A percentile compares a stretch with the other conserved stretches of the same genome.
Conservation (phyloP, 2,329 filamentous ascomycete genomes). For the Pyrenophora seminiperda region DNA sequence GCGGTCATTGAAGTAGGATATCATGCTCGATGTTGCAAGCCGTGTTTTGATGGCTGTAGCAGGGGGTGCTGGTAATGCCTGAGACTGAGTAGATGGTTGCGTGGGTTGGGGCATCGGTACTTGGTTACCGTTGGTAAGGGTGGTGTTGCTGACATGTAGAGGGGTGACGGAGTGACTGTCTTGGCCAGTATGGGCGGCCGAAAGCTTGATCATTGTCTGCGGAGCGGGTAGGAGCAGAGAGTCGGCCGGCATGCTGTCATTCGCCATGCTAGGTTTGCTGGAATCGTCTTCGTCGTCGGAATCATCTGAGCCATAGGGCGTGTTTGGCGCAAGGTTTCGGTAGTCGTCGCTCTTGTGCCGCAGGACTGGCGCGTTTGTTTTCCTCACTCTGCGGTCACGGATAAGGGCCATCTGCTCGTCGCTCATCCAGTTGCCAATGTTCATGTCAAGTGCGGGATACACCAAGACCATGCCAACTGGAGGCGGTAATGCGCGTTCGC, state of each 20-base stretch:
- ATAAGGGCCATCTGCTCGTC: conserved; percentile 97
- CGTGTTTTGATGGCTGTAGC: conserved; percentile 71
- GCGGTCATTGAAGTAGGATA: conserved; percentile 96
- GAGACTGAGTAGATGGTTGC: conserved; percentile 28
- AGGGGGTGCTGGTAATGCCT: conserved; percentile 40
- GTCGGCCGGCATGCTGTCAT: conserved; percentile 24
- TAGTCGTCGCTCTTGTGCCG: conserved; percentile 89
- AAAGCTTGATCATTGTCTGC: conserved; percentile 46
- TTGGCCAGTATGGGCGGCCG: conserved; percentile 46
- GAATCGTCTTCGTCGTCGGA: conserved; percentile 59
- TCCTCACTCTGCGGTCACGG: conserved; percentile 76
- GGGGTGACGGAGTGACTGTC: conserved; percentile 30
- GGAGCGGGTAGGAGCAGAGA: conserved; percentile 33
- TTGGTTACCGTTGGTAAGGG: conserved; percentile 16
- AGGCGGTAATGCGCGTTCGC: conserved; percentile 66
- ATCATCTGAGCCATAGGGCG: conserved; percentile 79
- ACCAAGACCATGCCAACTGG: conserved; percentile 84
- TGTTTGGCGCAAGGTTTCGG: conserved; percentile 76
- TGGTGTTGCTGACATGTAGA: conserved; percentile 25
- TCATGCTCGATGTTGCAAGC: conserved; percentile 95
- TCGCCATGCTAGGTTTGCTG: conserved; percentile 14
- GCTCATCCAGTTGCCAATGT: conserved; percentile 98
- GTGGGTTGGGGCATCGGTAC: conserved; percentile 28
- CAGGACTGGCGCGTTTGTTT: conserved; percentile 78
- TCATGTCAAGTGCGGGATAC: conserved; percentile 93